These are phyloP conservation scores for Streptanthus diversifolius DNA, from an alignment of 345 rosid species.

Conservation along the genomic window DNA sequence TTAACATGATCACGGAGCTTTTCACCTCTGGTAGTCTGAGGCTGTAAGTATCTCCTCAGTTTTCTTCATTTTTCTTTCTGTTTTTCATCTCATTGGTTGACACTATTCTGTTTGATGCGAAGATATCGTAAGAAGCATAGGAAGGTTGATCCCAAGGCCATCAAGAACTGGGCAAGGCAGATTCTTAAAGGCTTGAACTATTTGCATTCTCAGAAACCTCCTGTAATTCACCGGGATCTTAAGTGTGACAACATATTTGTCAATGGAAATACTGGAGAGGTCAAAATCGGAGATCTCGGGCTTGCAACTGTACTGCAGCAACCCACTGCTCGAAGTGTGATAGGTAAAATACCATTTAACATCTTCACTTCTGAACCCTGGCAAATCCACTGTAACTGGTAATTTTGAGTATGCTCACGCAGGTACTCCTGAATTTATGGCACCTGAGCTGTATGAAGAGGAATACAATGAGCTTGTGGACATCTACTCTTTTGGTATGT, in stretches of 20 bases:
- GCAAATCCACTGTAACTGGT: neutral
- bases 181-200: constrained; percentile 65
- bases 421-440: constrained; percentile 97
- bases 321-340: constrained; percentile 74
- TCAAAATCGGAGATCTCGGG: constrained; percentile 90
- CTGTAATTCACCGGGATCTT: constrained; percentile 80
- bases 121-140: constrained; percentile 76
- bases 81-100: constrained; percentile 1
- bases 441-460: constrained; percentile 92
- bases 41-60: constrained; percentile 45
- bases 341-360: constrained; percentile 39
- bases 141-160: constrained; percentile 65
- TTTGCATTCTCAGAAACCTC: constrained; percentile 62
- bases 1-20: constrained; percentile 92
- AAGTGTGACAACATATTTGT: constrained; percentile 86
- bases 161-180: constrained; percentile 85
- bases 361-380: neutral
- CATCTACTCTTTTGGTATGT: constrained; percentile 89
- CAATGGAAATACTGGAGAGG: constrained; percentile 78
- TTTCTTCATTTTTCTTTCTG: neutral
- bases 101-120: neutral
- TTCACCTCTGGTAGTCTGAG: constrained; percentile 92
- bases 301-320: constrained; percentile 77
- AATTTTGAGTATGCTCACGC: neutral
- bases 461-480: constrained; percentile 84